phyloP scores from a whole-genome alignment of 495 filamentous ascomycete genomes.

The Hypoxylon perforatum region DNA sequence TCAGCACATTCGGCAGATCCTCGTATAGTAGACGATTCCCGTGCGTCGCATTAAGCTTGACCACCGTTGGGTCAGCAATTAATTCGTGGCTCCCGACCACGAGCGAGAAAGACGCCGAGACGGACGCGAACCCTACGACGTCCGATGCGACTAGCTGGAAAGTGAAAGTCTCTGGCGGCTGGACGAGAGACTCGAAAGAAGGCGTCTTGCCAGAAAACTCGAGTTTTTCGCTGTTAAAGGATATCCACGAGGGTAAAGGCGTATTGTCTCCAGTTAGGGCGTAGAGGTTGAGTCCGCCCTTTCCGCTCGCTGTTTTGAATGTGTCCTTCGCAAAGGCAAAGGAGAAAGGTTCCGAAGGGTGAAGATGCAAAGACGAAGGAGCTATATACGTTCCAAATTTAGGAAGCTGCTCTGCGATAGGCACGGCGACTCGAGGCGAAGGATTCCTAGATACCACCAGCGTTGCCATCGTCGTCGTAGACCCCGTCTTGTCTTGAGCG shows the following conservation, averaged over 20 bases:
- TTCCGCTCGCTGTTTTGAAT: conserved; percentile 45
- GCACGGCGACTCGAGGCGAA: conserved; percentile 48
- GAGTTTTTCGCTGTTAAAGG: conserved; percentile 72
- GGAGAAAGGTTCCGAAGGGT: conserved; percentile 51
- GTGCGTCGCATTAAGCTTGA: conserved; percentile 68
- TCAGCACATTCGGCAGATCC: conserved; percentile 63
- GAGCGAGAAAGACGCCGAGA: conserved; percentile 73
- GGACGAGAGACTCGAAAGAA: conserved; percentile 65
- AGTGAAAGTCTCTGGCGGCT: conserved; percentile 76
- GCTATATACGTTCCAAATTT: conserved; percentile 55
- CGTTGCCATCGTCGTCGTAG: conserved; percentile 67
- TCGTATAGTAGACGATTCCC: conserved; percentile 67
- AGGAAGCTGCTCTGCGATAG: conserved; percentile 51
- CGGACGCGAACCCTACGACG: conserved; percentile 77
- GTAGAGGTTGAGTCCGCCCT: conserved; percentile 68
- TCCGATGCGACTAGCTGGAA: conserved; percentile 84
- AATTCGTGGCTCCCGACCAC: conserved; percentile 76
- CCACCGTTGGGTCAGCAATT: conserved; percentile 65
- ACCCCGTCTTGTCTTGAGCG: conserved; percentile 69
- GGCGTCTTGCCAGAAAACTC: conserved; percentile 82
- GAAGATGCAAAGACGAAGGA: conserved; percentile 51
- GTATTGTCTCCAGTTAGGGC: conserved; percentile 79
- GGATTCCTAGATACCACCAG: conserved; percentile 68
- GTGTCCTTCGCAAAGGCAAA: conserved; percentile 53
- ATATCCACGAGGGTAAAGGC: conserved; percentile 88